Percentiles rank a stretch among this genome's conserved stretches.
Conservation (phyloP, 73 alveolate species). For the Breviolum minutum region DNA sequence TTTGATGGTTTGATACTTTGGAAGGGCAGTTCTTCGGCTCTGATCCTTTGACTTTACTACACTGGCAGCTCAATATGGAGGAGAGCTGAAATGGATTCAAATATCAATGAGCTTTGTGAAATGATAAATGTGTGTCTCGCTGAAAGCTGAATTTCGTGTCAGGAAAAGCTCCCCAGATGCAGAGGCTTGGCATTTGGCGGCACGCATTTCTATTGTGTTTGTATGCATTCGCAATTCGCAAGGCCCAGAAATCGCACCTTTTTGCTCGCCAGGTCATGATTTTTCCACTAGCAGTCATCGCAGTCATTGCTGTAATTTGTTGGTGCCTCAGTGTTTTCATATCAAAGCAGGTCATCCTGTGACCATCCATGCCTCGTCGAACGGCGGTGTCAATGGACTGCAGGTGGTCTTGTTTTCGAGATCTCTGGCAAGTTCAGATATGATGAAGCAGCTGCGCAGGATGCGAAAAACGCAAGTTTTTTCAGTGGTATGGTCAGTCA, state of each 20-base stretch:
- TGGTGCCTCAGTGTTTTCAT: background rate
- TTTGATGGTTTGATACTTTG: background rate
- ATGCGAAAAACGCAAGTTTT: too few species aligned
- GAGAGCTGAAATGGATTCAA: background rate
- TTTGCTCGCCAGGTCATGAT: constrained; percentile 16
- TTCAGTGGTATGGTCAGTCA: too few species aligned
- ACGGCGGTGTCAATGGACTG: background rate
- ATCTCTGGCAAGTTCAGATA: constrained; percentile 69
- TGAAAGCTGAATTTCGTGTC: background rate
- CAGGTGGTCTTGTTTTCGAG: constrained; percentile 66
- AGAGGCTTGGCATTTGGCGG: constrained; percentile 2
- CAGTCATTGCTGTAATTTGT: constrained; percentile 44
- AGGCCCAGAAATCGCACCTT: too few species aligned
- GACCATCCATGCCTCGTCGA: background rate
- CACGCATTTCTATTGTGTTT: background rate
- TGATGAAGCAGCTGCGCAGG: constrained; percentile 54
- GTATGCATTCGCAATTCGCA: too few species aligned
- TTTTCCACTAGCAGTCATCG: constrained; percentile 42
- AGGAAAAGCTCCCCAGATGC: constrained; percentile 61
- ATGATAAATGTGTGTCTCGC: background rate
- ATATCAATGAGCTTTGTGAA: background rate
- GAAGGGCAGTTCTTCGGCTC: background rate
- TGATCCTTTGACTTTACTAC: constrained; percentile 47
- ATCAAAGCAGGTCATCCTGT: background rate
- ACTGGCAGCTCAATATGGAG: constrained; percentile 82